Evolutionary conservation across 1,139 yeast genomes (phyloP).

Genomic region (Wickerhamomyces sp.): DNA sequence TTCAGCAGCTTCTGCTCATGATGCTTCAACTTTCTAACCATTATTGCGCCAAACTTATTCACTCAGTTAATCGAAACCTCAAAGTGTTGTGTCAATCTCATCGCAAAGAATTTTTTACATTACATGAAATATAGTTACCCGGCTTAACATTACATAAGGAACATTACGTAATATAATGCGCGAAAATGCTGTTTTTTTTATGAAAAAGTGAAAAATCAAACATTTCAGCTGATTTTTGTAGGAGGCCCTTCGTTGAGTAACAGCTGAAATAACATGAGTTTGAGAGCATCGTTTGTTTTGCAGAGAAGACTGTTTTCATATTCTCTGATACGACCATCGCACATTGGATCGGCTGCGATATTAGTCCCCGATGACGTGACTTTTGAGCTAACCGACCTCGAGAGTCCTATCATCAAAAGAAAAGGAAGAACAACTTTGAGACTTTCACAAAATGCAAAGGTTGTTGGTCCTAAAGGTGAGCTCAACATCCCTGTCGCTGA

Average conservation of each 20-base stretch:
- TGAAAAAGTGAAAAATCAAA: background rate
- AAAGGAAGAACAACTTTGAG: slow-evolving; percentile 61
- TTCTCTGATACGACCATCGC: slow-evolving; percentile 33
- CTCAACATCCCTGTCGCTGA: slow-evolving; percentile 65
- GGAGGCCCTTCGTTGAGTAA: no score
- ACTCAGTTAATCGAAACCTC: background rate
- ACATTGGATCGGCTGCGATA: slow-evolving; percentile 61
- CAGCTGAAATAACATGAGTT: slow-evolving; percentile 6
- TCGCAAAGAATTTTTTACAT: background rate
- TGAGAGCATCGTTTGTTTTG: slow-evolving; percentile 5
- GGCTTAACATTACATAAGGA: background rate
- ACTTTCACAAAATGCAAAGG: slow-evolving; percentile 57
- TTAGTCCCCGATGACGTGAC: slow-evolving; percentile 48
- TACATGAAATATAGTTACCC: background rate
- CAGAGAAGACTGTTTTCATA: slow-evolving; percentile 31
- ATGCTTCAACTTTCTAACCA: slow-evolving; percentile 90
- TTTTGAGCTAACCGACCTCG: slow-evolving; percentile 31
- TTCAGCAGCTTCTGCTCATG: slow-evolving; percentile 93
- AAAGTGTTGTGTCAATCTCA: background rate
- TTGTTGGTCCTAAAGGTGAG: slow-evolving; percentile 79
- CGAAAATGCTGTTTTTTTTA: background rate
- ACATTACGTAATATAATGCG: background rate
- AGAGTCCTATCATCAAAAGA: slow-evolving; percentile 50
- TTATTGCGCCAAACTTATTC: no score
- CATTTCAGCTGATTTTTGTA: no score